Evolutionary conservation across 208 protist species (phyloP).

Genomic region (Trypanosoma platydactyli): DNA sequence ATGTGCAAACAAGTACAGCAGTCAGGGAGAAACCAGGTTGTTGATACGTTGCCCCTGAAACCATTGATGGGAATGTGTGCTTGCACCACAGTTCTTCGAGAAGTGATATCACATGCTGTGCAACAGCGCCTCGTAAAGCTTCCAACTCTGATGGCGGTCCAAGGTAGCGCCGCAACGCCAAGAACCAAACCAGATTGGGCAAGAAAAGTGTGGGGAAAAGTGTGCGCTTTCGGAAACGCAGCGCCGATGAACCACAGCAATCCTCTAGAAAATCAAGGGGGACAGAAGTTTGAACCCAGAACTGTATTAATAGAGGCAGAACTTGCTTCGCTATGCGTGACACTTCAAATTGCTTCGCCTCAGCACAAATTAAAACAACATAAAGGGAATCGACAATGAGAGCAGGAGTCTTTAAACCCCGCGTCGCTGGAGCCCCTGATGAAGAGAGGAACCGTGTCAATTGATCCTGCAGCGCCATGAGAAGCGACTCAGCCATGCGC

Average conservation of each 20-base stretch:
- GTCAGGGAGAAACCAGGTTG: slow-evolving; percentile 21
- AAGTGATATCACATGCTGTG: slow-evolving; percentile 26
- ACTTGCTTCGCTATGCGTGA: slow-evolving; percentile 67
- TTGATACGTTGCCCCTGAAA: neutral
- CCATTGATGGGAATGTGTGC: too few species aligned
- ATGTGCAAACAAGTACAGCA: slow-evolving; percentile 15
- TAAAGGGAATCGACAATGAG: slow-evolving; percentile 18
- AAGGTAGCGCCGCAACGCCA: slow-evolving; percentile 16
- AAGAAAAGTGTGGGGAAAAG: slow-evolving; percentile 20
- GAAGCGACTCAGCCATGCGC: slow-evolving; percentile 70
- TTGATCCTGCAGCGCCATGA: slow-evolving; percentile 81
- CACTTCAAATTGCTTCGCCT: slow-evolving; percentile 59
- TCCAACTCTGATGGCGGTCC: slow-evolving; percentile 20
- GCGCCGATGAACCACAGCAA: neutral
- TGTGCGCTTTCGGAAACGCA: slow-evolving; percentile 13
- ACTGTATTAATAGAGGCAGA: slow-evolving; percentile 69
- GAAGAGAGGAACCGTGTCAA: slow-evolving; percentile 39
- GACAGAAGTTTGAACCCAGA: slow-evolving; percentile 45
- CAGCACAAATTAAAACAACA: slow-evolving; percentile 19
- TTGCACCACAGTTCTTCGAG: slow-evolving; percentile 13
- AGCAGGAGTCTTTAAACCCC: neutral
- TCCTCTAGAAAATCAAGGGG: slow-evolving; percentile 38
- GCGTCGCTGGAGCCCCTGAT: neutral
- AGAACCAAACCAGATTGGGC: slow-evolving; percentile 24
- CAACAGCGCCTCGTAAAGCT: slow-evolving; percentile 22